Conservation (phyloP, 768 basidiomycete species). For the Pleurotus cornucopiae region DNA sequence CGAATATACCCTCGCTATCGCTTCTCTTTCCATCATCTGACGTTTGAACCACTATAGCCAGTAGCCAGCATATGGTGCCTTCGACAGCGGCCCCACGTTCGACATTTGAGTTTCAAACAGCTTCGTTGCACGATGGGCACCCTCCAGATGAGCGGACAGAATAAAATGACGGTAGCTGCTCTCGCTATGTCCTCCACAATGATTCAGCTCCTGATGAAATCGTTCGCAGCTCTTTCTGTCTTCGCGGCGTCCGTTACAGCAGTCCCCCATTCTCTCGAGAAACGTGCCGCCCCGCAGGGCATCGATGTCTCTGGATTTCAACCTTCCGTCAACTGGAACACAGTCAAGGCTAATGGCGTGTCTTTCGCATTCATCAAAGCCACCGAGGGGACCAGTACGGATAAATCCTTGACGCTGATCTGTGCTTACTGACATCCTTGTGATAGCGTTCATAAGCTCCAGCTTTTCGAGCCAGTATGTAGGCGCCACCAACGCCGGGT, state of each 20-base stretch:
- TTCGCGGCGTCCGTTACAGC: background rate
- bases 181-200: no score
- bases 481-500: constrained; percentile 48
- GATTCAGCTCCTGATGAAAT: background rate
- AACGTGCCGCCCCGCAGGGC: constrained; percentile 39
- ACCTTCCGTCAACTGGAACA: constrained; percentile 43
- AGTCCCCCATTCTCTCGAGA: constrained; percentile 5
- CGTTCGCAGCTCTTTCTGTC: background rate
- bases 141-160: no score
- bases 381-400: constrained; percentile 54
- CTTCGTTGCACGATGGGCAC: no score
- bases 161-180: no score
- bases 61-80: no score
- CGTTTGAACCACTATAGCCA: no score
- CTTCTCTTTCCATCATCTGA: no score
- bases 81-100: no score
- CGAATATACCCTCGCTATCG: no score
- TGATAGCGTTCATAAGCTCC: constrained; percentile 33
- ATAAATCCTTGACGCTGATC: background rate
- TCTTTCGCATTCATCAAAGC: constrained; percentile 64
- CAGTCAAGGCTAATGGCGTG: constrained; percentile 46
- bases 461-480: constrained; percentile 46
- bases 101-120: no score
- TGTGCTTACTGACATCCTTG: background rate
- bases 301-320: constrained; percentile 56